Percentiles rank a stretch among this genome's conserved stretches.
Conservation (phyloP, 106 monocot species). For the Gastrodia elata region DNA sequence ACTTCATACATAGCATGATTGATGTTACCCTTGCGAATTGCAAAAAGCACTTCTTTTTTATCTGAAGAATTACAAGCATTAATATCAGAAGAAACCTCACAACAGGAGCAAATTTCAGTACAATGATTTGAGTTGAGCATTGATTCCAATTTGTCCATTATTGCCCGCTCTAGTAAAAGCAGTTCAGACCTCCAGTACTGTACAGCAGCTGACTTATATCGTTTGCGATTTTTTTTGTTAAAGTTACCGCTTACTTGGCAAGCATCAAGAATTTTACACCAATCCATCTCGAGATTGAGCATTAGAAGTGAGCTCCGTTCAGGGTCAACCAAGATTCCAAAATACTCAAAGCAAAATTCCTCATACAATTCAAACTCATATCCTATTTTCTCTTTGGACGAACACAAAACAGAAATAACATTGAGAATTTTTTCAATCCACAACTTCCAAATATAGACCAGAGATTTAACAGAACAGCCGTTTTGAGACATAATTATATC, state of each 20-base stretch:
- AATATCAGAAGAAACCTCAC: no score
- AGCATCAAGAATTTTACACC: background rate
- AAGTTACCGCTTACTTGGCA: background rate
- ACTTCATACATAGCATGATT: no score
- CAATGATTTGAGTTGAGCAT: background rate
- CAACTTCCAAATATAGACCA: slow-evolving; percentile 31
- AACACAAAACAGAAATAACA: slow-evolving; percentile 5
- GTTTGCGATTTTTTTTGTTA: background rate
- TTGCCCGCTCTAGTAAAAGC: background rate
- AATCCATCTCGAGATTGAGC: background rate
- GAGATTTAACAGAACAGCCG: slow-evolving; percentile 12
- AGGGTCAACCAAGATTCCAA: background rate
- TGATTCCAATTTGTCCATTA: background rate
- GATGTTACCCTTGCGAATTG: no score
- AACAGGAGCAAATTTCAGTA: no score
- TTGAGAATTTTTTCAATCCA: slow-evolving; percentile 14
- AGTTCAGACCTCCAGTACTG: slow-evolving; percentile 4
- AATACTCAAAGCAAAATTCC: slow-evolving; percentile 8
- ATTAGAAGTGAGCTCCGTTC: background rate
- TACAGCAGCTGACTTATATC: background rate
- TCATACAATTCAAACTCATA: background rate
- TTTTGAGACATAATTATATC: slow-evolving; percentile 1
- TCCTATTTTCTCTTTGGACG: background rate
- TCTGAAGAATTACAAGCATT: no score
- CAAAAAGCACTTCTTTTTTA: no score